Evolutionary conservation across 177 flowering plant species (phyloP), one percentile per base, ranked within the genome.

Genomic region (Vitis hybrid): DNA sequence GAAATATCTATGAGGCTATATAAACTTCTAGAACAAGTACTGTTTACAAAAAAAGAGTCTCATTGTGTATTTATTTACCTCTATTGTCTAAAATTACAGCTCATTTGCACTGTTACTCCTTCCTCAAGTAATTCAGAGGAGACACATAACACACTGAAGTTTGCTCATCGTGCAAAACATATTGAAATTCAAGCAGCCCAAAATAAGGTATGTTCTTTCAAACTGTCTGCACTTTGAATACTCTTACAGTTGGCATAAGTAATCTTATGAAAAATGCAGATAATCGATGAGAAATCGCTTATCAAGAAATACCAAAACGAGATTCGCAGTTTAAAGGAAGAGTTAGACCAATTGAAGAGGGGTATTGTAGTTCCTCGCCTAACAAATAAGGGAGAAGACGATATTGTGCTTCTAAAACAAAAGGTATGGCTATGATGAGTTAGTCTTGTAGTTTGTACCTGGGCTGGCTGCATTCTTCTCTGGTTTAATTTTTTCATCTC

Each of bases 121-220:
- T 85, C 98, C 58, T 93, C 97, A 82, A 93, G 96, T 78, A 93
- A 78, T 80, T 76, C 94, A 57, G 99, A 95, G 78, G 99, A 95
- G 84, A 95, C 99, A 34, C 99, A 95, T 73, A 95, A 95, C 76
- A 95, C 99, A 45, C 79, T 95, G 76, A 95, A 95, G 82, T 95
- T 95, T 86, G 99, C 98, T 49, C 99, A 93, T 70, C 98, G 98
- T 75, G 93, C 99, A 64, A 95, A 95, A 76, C 97, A 86, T 71
- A 91, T 95, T 79, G 99, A 93, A 79, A 90, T 95, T 77, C 96
- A 90, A 83, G 97, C 99, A 74, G 91, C 96, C 68, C 98, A 91
- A 77, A 95, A 95, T 77, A 93, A 89, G 87, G 99, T 87, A 73
- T 49, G 14, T 13, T 59, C 66, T 29, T 59, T 61, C 52, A 18